Evolutionary conservation across 805 yeast genomes (phyloP).

Genomic region (Metschnikowia drakensbergensis): DNA sequence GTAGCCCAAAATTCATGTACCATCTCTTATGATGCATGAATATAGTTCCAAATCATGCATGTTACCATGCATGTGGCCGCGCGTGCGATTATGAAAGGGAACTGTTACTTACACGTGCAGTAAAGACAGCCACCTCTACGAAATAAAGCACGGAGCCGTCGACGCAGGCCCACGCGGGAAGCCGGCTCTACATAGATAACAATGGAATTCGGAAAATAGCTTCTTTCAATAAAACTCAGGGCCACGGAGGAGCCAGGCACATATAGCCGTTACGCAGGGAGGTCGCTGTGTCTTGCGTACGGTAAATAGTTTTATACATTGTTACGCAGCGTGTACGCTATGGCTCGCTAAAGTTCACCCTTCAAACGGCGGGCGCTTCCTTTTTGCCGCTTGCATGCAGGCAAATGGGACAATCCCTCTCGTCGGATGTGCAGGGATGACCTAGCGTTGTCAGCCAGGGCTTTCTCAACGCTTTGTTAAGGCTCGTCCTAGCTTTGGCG

Average conservation of each 20-base stretch:
- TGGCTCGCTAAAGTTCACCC: slow-evolving; percentile 2
- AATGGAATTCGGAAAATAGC: no score
- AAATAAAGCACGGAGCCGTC: background rate
- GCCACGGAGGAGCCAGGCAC: background rate
- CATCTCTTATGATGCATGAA: background rate
- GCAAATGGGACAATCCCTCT: background rate
- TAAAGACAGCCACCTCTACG: background rate
- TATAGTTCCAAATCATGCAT: slow-evolving; percentile 3
- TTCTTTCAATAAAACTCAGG: background rate
- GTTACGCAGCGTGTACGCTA: slow-evolving; percentile 4
- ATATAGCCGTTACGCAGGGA: background rate
- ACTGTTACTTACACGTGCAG: background rate
- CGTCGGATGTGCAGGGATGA: background rate
- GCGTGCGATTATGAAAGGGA: slow-evolving; percentile 1
- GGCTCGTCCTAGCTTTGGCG: background rate
- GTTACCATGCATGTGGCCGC: slow-evolving; percentile 3
- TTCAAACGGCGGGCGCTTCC: background rate
- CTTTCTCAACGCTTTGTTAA: background rate
- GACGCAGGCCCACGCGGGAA: background rate
- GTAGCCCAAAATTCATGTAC: slow-evolving; percentile 3
- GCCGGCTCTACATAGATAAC: background rate
- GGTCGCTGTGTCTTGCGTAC: slow-evolving; percentile 3
- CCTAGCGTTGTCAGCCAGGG: background rate
- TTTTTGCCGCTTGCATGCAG: background rate
- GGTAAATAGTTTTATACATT: background rate